Evolutionary conservation across 2,329 filamentous ascomycete species (phyloP).

Genomic region (Raffaelea ambrosiae): DNA sequence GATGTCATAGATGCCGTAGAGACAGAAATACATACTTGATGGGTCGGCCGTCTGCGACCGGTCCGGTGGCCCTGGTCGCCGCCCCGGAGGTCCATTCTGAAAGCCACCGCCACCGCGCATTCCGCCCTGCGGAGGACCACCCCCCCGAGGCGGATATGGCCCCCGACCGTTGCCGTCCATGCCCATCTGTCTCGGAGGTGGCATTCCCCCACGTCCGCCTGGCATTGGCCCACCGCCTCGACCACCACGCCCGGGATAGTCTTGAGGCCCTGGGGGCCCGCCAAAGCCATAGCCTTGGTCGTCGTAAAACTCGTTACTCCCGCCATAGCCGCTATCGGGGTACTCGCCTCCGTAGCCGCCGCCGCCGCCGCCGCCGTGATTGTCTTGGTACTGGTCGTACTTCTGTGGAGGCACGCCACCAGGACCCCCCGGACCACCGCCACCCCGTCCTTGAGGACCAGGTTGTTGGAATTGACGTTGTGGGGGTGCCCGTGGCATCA

Average conservation of each 20-base stretch:
- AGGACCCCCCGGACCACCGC: slow-evolving; percentile 15
- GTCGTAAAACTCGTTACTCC: slow-evolving; percentile 26
- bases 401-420: slow-evolving; percentile 22
- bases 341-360: slow-evolving; percentile 12
- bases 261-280: slow-evolving; percentile 31
- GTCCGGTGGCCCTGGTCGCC: slow-evolving; percentile 26
- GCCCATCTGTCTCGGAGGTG: no score
- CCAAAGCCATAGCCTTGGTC: slow-evolving; percentile 37
- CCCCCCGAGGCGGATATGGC: slow-evolving; percentile 28
- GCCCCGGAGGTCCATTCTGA: slow-evolving; percentile 22
- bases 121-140: slow-evolving; percentile 21
- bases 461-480: slow-evolving; percentile 26
- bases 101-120: slow-evolving; percentile 25
- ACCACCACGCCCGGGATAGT: slow-evolving; percentile 31
- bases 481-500: slow-evolving; percentile 30
- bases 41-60: slow-evolving; percentile 31
- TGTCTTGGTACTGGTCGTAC: slow-evolving; percentile 37
- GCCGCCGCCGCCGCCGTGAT: slow-evolving; percentile 30
- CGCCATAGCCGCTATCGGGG: slow-evolving; percentile 27
- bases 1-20: neutral
- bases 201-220: slow-evolving; percentile 33
- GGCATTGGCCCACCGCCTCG: slow-evolving; percentile 22
- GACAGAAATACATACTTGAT: slow-evolving; percentile 25
- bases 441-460: slow-evolving; percentile 21
- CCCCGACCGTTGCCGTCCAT: slow-evolving; percentile 26